These are phyloP conservation scores for Solanum appendiculatum DNA, from an alignment of 257 asterid species.

Conservation along the genomic window DNA sequence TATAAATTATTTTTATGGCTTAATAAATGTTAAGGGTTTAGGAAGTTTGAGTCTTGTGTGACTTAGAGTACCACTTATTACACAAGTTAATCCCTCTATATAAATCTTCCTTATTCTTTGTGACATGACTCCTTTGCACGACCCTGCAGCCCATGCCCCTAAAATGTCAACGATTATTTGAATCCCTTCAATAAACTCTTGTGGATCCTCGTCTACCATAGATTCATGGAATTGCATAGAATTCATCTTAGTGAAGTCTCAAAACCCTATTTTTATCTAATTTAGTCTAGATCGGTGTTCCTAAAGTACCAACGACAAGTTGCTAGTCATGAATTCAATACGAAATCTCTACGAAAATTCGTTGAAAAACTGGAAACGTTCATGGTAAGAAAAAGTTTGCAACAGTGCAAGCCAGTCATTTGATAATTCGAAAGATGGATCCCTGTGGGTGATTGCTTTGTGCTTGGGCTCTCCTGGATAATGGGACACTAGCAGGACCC, in stretches of 20 bases:
- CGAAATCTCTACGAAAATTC: no score
- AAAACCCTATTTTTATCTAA: no score
- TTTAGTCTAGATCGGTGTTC: no score
- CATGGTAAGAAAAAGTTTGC: slow-evolving; percentile 44
- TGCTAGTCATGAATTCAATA: no score
- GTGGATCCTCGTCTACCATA: no score
- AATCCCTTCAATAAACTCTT: no score
- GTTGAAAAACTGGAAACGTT: slow-evolving; percentile 84
- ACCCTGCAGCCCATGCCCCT: not conserved
- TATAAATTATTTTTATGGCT: not conserved
- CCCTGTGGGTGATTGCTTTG: not conserved
- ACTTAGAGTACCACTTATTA: not conserved
- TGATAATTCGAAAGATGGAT: not conserved
- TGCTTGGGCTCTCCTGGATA: no score
- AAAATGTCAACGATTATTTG: no score
- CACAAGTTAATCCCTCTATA: not conserved
- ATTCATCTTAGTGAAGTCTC: no score
- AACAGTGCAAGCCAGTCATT: not conserved
- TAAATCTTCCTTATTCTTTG: not conserved
- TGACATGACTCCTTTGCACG: not conserved
- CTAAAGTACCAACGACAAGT: no score
- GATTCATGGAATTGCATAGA: no score
- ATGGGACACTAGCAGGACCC: no score
- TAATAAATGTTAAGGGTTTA: not conserved
- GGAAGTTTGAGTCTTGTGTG: not conserved